Conservation (phyloP, 495 filamentous ascomycete species). For the Trichoderma gamsii region DNA sequence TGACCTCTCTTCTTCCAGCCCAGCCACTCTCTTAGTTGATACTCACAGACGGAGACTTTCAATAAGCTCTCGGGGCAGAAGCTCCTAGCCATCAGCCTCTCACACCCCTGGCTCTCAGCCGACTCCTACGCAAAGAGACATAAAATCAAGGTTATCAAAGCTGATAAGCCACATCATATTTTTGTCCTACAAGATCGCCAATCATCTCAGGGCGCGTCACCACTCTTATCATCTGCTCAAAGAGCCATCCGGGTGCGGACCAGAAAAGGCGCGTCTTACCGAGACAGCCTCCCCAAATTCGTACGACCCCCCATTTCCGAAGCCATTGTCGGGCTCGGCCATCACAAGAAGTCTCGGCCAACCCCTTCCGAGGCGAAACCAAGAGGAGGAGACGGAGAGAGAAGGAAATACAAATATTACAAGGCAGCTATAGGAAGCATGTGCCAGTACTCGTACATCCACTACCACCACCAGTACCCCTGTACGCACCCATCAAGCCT, state of each 20-base stretch:
- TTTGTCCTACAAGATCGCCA: neutral
- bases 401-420: neutral
- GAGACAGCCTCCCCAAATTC: neutral
- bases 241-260: conserved; percentile 3
- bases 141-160: neutral
- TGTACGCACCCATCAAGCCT: conserved; percentile 36
- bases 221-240: neutral
- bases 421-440: conserved; percentile 19
- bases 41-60: neutral
- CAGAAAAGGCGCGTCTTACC: neutral
- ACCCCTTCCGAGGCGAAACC: neutral
- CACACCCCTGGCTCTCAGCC: neutral
- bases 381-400: neutral
- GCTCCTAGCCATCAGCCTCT: neutral
- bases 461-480: conserved; percentile 35
- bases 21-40: neutral
- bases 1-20: neutral
- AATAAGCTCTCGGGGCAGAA: neutral
- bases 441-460: conserved; percentile 32
- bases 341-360: neutral
- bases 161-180: neutral
- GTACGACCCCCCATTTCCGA: neutral
- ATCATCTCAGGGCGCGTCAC: neutral
- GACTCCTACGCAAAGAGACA: neutral
- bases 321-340: neutral